Evolutionary conservation across 2,329 filamentous ascomycete genomes (phyloP), one percentile per base, ranked within the genome.

Genomic region (Rhynchosporium graminicola): DNA sequence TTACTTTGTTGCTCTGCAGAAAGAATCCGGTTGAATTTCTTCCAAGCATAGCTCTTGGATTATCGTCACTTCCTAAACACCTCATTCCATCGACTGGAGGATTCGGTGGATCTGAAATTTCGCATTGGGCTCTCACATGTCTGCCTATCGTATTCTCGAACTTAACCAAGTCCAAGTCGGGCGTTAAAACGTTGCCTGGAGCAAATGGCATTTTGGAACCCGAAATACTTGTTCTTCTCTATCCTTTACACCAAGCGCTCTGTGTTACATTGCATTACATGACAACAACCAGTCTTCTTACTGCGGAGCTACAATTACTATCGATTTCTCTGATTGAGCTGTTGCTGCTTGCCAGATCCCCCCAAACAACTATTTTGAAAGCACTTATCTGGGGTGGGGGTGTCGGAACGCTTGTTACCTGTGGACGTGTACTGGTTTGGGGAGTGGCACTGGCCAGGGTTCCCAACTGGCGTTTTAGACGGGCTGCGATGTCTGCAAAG

Each of bases 381-480:
- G 87, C 89, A 15, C 79, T 98, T 59, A 80, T 97, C 61, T 97
- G 91, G 90, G 80, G 87, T 50, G 88, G 94, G n/a, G 92, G 93
- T 0, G 75, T 97, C 36, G 83, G 85, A 51, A 76, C 96, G 15
- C 85, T 97, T 59, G 77, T 94, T 3, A 78, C 85, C 5, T 96
- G 92, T 72, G 85, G 86, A 36, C 82, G 87, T 36, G 84, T 95
- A 12, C 84, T 98, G 42, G 83, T 83, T 70, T 96, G 91, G 90
- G 92, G 91, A 51, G 89, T 98, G 59, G 84, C 88, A 31, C 79
- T 99, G 64, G 93, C 94, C 57, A 84, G 94, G 62, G 91, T 98
- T 20, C 95, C 95, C 2, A 92, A 87, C 70, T 97, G 94, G 92
- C 90, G 93, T 48, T 93, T 98, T 70, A 84, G 86, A 69, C 85